Base-by-base conservation (phyloP, 805 yeast genomes). In the Cyberlindnera mississippiensis region DNA sequence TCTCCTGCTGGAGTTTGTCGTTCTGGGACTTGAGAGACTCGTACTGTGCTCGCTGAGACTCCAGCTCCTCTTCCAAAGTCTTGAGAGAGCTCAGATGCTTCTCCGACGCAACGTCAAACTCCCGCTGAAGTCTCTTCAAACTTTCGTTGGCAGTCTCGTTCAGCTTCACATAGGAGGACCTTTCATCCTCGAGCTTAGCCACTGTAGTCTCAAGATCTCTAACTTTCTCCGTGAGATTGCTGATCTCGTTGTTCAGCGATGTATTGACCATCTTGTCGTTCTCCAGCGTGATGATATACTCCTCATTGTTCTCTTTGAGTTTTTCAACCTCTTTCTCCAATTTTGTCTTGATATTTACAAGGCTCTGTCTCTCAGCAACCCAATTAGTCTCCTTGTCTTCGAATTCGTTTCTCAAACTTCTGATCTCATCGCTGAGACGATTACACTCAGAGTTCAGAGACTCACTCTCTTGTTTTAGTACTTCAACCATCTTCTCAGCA, bases 381-480 rank as follows among this genome's bases (percentile, higher is more conserved):
- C 42, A 44, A 10, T 16, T 9, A 2, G 33, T 10, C 13, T 45
- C 48, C 26, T 41, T 49, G 2, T 42, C 41, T 7, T 49, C 52
- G 8, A 69, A 60, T 46, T 71, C 72, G 41, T 67, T 59, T 29
- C 76, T 65, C 31, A 71, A 44, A 5, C 54, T 48, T 7, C 67
- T 56, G 35, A 72, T 56, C 7, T 71, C 67, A 24, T 55, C 58
- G 15, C 73, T 68, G 34, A 78, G 60, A 30, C 75, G 60, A 35
- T 75, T 78, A 52, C 83, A 77, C 51, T 80, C 85, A 22, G 58
- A 60, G 48, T 78, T 79, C 46, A 80, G 53, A 24, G 68, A 48
- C 42, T 66, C 67, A 39, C 71, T 62, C 43, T 75, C 79, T 27
- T 60, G 59, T 49, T 66, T 71, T 30, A 74, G 51, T 4, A 66